Evolutionary conservation across 176 grass and related monocot genomes (phyloP).

Genomic region (Bothriochloa decipiens): DNA sequence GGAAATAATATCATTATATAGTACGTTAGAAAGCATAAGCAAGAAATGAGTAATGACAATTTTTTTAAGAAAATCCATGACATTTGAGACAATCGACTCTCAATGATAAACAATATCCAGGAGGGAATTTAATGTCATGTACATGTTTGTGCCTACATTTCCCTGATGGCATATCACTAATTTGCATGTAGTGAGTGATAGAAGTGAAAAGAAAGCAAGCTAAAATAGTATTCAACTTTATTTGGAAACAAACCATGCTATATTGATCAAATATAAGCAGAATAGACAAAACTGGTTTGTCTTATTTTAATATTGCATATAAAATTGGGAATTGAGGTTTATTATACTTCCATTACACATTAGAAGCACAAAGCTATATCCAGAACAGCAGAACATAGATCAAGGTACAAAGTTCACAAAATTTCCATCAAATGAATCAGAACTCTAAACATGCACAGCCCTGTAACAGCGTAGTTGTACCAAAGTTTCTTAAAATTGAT

Average conservation of each 20-base stretch:
- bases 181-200: not conserved
- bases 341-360: not conserved
- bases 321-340: not conserved
- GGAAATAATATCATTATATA: slow-evolving; percentile 34
- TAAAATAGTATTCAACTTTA: slow-evolving; percentile 18
- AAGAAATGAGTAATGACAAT: not conserved
- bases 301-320: not conserved
- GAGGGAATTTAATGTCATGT: not conserved
- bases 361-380: not conserved
- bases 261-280: slow-evolving; percentile 14
- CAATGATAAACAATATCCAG: slow-evolving; percentile 7
- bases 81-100: slow-evolving; percentile 1
- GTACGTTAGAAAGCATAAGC: slow-evolving; percentile 1
- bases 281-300: not conserved
- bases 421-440: not conserved
- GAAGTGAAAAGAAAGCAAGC: not conserved
- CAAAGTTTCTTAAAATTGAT: not conserved
- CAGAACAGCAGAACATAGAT: slow-evolving; percentile 1
- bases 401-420: not conserved
- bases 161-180: not conserved
- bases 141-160: not conserved
- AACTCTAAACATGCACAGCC: not conserved
- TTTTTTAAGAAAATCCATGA: slow-evolving; percentile 3
- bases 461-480: not conserved
- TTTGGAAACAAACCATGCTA: not conserved